Evolutionary conservation across 2,329 filamentous ascomycete species (phyloP), one percentile per base, ranked within the genome.

Genomic region (Hypoxylon rubiginosum): DNA sequence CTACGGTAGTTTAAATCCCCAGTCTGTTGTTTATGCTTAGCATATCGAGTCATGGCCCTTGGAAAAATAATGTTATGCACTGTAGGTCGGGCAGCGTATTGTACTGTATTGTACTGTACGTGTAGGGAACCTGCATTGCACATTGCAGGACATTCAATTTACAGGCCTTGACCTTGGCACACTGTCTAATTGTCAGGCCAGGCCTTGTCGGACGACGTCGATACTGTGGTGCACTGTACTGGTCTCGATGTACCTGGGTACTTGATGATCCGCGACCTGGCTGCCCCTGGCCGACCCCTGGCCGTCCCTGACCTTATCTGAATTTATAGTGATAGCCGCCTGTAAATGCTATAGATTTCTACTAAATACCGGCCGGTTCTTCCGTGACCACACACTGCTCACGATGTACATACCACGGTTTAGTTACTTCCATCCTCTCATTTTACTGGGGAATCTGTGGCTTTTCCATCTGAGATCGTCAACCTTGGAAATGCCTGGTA

Each of bases 381-480:
- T n/a, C n/a, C n/a, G 6, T 4, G 6, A 4, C 34, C 13, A 39
- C 2, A 7, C 13, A 2, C 15, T 39, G 39, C 13, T n/a, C 1
- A 7, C 34, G 13, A 39, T 39, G 52, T 41, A 41, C 24, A 56
- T 28, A 28, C 41, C 32, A 41, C 11, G 48, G 15, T 15, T 17
- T 51, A 61, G 24, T 55, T 63, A 64, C 57, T 46, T 64, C 28
- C 24, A 13, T 46, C 30, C 49, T 51, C 30, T 65, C 65, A 65
- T 68, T 68, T 70, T 62, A 61, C 62, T 70, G 65, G 64, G 67
- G 67, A 71, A 69, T 67, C 68, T 66, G 51, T 26, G 66, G 62
- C 66, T 62, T 62, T 53, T 61, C 58, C 67, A 69, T 69, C 66
- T 69, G 60, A 71, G 68, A 66, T 69, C 57, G 62, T 61, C 57